Percentiles rank a stretch among this genome's conserved stretches.
These are phyloP conservation scores for Xylaria sp. DNA, from an alignment of 2,329 filamentous ascomycete genomes.

Conservation along the genomic window DNA sequence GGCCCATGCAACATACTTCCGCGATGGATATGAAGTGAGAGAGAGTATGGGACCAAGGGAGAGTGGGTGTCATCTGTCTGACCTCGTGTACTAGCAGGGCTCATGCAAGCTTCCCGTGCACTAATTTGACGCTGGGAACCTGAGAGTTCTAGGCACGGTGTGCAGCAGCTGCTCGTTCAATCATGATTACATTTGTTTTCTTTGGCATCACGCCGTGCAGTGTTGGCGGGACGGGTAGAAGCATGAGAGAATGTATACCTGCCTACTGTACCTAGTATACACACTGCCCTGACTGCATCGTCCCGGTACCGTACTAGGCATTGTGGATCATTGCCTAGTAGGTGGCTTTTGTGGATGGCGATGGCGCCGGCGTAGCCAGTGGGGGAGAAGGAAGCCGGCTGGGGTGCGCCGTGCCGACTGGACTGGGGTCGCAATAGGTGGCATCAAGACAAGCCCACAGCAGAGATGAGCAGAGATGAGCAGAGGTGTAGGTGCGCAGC, in stretches of 20 bases:
- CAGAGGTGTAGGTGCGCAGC: neutral
- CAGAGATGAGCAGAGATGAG: conserved; percentile 28
- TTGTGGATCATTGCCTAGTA: conserved; percentile 31
- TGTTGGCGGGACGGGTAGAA: conserved; percentile 34
- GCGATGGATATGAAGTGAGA: conserved; percentile 9
- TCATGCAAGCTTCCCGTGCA: conserved; percentile 30
- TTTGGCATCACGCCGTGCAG: conserved; percentile 20
- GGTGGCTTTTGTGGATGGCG: neutral
- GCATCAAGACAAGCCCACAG: conserved; percentile 19
- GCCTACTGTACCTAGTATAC: neutral
- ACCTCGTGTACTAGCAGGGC: conserved; percentile 26
- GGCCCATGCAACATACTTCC: conserved; percentile 8
- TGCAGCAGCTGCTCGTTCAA: conserved; percentile 28
- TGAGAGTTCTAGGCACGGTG: conserved; percentile 31
- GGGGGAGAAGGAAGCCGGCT: conserved; percentile 21
- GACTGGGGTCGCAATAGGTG: conserved; percentile 2
- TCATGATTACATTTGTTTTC: conserved; percentile 16
- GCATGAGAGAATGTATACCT: conserved; percentile 20
- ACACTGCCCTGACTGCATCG: no score
- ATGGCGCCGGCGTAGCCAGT: conserved; percentile 32
- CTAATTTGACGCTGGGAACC: conserved; percentile 26
- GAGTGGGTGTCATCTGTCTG: conserved; percentile 18
- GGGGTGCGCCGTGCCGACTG: conserved; percentile 25
- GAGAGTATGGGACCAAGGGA: neutral
- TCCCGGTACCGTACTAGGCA: conserved; percentile 2